These are phyloP conservation scores for Lathyrus sativus DNA, from an alignment of 306 rosid genomes.

Conservation along the genomic window DNA sequence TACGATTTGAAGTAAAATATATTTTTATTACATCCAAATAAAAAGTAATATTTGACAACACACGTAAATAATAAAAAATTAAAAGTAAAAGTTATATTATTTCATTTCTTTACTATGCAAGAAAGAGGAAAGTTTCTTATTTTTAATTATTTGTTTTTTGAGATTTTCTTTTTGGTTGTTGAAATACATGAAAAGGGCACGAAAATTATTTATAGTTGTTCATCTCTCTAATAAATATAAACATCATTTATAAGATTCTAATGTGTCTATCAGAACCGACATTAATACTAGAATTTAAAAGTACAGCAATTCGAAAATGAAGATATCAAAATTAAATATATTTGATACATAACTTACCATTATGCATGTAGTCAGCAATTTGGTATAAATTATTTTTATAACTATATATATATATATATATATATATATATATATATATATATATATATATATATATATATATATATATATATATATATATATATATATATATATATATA, in stretches of 20 bases:
- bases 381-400: background rate
- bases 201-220: slow-evolving; percentile 17
- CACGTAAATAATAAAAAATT: background rate
- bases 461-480: background rate
- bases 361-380: background rate
- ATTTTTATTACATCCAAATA: background rate
- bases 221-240: background rate
- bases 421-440: background rate
- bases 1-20: no score
- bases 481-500: background rate
- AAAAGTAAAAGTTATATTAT: background rate
- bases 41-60: background rate
- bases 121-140: background rate
- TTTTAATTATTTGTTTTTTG: no score
- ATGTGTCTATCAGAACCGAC: slow-evolving; percentile 33
- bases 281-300: slow-evolving; percentile 3
- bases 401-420: background rate
- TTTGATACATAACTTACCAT: background rate
- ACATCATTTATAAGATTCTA: slow-evolving; percentile 32
- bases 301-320: background rate
- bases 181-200: slow-evolving; percentile 20
- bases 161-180: background rate
- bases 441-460: background rate
- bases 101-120: background rate
- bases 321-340: background rate